Evolutionary conservation across 2,329 filamentous ascomycete genomes (phyloP).

Genomic region (Phialophora expanda): DNA sequence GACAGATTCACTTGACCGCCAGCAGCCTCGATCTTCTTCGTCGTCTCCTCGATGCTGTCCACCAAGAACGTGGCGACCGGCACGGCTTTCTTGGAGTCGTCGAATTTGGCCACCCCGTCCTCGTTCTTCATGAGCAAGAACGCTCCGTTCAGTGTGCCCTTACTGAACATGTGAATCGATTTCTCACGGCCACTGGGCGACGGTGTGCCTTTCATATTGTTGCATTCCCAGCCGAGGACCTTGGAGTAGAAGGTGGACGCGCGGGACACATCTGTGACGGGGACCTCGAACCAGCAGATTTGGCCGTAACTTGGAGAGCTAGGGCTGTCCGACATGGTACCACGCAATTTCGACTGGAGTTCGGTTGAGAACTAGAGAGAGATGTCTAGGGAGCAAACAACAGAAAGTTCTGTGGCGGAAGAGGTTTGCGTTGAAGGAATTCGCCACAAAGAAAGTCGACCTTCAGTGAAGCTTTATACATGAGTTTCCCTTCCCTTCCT

Average conservation of each 20-base stretch:
- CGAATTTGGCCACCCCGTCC: constrained; percentile 3
- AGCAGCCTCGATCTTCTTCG: constrained; percentile 6
- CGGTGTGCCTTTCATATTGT: background rate
- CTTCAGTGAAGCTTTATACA: too few relatives aligned
- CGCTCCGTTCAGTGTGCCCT: constrained; percentile 5
- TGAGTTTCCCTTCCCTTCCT: too few relatives aligned
- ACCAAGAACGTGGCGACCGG: constrained; percentile 4
- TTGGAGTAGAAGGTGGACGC: constrained; percentile 8
- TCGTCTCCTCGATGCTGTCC: constrained; percentile 5
- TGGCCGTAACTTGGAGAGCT: background rate
- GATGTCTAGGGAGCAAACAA: background rate
- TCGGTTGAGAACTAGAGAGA: background rate
- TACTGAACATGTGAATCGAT: constrained; percentile 13
- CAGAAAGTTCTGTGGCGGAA: background rate
- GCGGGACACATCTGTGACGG: background rate
- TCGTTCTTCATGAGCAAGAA: background rate
- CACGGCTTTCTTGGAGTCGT: background rate
- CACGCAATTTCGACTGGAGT: background rate
- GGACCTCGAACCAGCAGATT: constrained; percentile 11
- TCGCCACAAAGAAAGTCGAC: too few relatives aligned
- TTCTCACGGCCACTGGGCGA: constrained; percentile 3
- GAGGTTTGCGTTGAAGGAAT: background rate
- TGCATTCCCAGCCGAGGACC: constrained; percentile 7
- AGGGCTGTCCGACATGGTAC: background rate
- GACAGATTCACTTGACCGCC: constrained; percentile 5